Evolutionary conservation across 768 basidiomycete species (phyloP).

Genomic region (Coprinopsis marcescibilis): DNA sequence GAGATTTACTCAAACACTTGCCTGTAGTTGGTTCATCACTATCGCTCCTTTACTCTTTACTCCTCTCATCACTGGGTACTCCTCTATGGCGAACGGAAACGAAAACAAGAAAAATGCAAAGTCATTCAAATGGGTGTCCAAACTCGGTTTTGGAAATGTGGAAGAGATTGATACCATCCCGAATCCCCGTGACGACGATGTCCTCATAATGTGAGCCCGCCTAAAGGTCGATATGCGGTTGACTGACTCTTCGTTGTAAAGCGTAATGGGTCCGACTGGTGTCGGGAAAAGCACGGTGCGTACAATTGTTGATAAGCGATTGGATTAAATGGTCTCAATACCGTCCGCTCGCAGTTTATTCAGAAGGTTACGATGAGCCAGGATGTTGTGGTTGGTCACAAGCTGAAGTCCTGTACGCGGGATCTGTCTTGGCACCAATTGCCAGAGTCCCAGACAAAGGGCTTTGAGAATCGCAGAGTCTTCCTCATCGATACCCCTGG

Average conservation of each 20-base stretch:
- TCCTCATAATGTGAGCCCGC: conserved; percentile 5
- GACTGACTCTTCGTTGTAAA: background rate
- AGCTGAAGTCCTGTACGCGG: conserved; percentile 8
- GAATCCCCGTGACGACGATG: background rate
- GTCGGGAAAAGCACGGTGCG: conserved; percentile 3
- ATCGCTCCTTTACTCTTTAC: no score
- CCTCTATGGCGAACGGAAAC: no score
- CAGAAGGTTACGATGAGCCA: background rate
- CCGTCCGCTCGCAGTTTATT: conserved; percentile 9
- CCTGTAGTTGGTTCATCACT: no score
- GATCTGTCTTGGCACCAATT: background rate
- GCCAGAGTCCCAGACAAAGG: background rate
- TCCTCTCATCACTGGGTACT: no score
- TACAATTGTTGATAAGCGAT: background rate
- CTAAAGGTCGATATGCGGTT: background rate
- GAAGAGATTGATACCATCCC: background rate
- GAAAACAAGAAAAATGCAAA: background rate
- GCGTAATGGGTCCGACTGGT: conserved; percentile 5
- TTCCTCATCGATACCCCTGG: conserved; percentile 14
- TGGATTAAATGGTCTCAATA: background rate
- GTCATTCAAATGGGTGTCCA: background rate
- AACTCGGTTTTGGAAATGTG: background rate
- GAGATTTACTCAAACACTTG: background rate
- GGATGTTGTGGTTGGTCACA: conserved; percentile 3
- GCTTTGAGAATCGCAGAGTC: background rate